Percentiles rank a stretch among this genome's conserved stretches.
Evolutionary conservation across 163 green algal genomes (phyloP).

Genomic region (Chlamydomonas reinhardtii): DNA sequence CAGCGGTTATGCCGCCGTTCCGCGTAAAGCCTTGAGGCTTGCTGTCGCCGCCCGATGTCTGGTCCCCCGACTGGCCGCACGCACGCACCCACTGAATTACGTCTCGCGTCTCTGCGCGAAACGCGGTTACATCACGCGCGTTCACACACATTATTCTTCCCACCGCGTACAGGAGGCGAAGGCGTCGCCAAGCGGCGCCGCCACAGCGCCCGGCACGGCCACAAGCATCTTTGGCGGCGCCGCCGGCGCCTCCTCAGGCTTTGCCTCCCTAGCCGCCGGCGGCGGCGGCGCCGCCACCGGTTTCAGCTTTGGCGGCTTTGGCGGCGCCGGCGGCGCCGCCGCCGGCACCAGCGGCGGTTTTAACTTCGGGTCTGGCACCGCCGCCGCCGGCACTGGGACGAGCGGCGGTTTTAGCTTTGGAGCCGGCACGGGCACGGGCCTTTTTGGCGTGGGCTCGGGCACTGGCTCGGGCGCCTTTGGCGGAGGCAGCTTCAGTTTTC

Average conservation of each 20-base stretch:
- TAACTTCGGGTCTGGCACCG: not conserved
- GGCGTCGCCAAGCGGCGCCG: not conserved
- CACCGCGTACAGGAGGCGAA: not conserved
- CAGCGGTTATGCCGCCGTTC: no score
- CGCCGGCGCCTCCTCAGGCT: conserved; percentile 29
- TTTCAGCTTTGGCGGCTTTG: conserved; percentile 32
- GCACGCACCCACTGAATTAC: no score
- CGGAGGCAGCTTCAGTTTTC: conserved; percentile 32
- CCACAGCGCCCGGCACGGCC: not conserved
- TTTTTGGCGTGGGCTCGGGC: conserved; percentile 7
- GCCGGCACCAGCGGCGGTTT: not conserved
- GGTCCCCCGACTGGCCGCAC: no score
- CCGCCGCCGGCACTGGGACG: not conserved
- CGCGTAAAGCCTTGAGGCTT: no score
- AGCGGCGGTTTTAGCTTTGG: not conserved
- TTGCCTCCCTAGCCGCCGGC: conserved; percentile 33
- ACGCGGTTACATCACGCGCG: no score
- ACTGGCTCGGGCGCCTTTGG: not conserved
- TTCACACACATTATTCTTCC: no score
- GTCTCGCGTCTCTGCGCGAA: no score
- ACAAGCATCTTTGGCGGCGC: conserved; percentile 42
- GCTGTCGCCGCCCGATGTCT: no score
- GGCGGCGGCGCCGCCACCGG: not conserved
- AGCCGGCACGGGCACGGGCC: not conserved
- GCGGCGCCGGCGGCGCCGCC: not conserved